Evolutionary conservation across 169 alveolate genomes (phyloP).

Genomic region (Cardiosporidium cionae): DNA sequence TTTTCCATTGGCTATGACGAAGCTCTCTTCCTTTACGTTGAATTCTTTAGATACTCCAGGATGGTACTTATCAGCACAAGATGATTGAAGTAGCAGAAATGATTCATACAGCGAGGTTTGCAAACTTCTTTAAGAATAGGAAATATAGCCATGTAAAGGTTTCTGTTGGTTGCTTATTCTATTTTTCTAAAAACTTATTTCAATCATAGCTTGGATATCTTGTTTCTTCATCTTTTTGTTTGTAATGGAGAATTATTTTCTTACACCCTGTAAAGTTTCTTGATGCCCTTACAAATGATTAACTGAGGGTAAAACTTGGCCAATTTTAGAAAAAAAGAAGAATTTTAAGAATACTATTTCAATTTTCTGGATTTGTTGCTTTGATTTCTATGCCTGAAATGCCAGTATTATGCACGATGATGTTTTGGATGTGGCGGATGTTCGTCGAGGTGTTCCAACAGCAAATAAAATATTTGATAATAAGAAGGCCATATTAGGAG

Average conservation of each 20-base stretch:
- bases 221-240: background rate
- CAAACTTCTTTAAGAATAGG: background rate
- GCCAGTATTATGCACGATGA: constrained; percentile 48
- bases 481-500: constrained; percentile 42
- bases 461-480: constrained; percentile 39
- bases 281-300: too few species aligned
- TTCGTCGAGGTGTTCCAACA: constrained; percentile 36
- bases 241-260: background rate
- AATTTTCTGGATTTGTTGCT: too few species aligned
- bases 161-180: background rate
- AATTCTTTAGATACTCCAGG: background rate
- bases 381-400: too few species aligned
- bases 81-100: constrained; percentile 24
- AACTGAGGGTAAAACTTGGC: too few species aligned
- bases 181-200: background rate
- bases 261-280: too few species aligned
- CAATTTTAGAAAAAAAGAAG: too few species aligned
- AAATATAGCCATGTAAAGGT: background rate
- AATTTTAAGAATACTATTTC: too few species aligned
- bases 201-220: background rate
- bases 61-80: background rate
- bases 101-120: constrained; percentile 34
- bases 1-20: too few species aligned
- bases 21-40: too few species aligned
- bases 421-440: constrained; percentile 42